phyloP scores from a whole-genome alignment of 2,329 filamentous ascomycete genomes.

The Hypoxylon sp. region DNA sequence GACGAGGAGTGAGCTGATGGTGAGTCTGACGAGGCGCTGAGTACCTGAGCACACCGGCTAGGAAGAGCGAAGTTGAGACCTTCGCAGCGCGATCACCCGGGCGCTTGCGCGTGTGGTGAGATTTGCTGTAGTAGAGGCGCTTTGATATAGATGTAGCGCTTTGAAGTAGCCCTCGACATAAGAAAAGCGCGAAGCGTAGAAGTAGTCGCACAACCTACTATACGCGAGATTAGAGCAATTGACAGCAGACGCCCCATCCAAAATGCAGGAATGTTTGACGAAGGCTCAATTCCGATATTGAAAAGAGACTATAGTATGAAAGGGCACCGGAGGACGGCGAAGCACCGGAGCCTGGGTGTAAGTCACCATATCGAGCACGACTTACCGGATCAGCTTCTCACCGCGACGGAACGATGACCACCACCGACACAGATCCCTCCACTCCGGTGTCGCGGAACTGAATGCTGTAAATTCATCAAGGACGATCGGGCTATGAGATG shows the following conservation, averaged over 20 bases:
- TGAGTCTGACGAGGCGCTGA: slow-evolving; percentile 10
- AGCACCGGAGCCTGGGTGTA: slow-evolving; percentile 10
- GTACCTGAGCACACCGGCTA: slow-evolving; percentile 23
- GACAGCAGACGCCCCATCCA: slow-evolving; percentile 7
- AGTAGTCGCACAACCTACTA: slow-evolving; percentile 27
- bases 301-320: slow-evolving; percentile 11
- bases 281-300: background rate
- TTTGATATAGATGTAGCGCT: slow-evolving; percentile 15
- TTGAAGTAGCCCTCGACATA: slow-evolving; percentile 17
- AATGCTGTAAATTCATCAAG: slow-evolving; percentile 40
- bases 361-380: slow-evolving; percentile 22
- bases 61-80: slow-evolving; percentile 11
- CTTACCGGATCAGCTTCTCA: slow-evolving; percentile 41
- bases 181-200: slow-evolving; percentile 17
- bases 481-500: slow-evolving; percentile 11
- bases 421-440: slow-evolving; percentile 43
- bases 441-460: slow-evolving; percentile 34
- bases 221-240: slow-evolving; percentile 31
- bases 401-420: slow-evolving; percentile 36
- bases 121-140: slow-evolving; percentile 7
- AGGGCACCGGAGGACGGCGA: slow-evolving; percentile 2
- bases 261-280: background rate
- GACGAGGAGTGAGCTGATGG: slow-evolving; percentile 1
- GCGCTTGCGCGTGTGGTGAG: background rate
- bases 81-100: slow-evolving; percentile 16